Percentiles rank a stretch among this genome's conserved stretches.
Conservation (phyloP, 1,139 yeast species). For the Yamadazyma triangularis region DNA sequence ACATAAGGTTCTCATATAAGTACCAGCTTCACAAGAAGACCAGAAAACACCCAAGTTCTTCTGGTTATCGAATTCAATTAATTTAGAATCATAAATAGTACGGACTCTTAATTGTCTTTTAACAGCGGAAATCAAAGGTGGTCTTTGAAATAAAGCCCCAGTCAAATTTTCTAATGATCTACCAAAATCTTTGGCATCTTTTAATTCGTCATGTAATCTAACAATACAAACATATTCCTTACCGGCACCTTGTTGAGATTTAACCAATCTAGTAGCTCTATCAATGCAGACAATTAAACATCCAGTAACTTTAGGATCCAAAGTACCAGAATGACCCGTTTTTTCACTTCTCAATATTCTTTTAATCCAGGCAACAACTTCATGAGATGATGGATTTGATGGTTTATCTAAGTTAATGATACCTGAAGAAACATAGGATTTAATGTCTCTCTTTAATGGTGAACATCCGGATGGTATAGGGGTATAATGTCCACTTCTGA, state of each 20-base stretch:
- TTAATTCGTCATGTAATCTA: constrained; percentile 88
- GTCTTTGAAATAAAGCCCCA: constrained; percentile 98
- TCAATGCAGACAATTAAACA: constrained; percentile 97
- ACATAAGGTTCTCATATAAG: constrained; percentile 98
- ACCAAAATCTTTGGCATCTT: constrained; percentile 86
- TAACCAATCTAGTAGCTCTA: constrained; percentile 95
- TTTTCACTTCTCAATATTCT: constrained; percentile 92
- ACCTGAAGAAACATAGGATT: constrained; percentile 87
- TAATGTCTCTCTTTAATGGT: constrained; percentile 90
- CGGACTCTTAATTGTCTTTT: constrained; percentile 98
- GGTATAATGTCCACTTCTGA: constrained; percentile 94
- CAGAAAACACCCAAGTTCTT: constrained; percentile 97
- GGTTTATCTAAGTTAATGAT: constrained; percentile 97
- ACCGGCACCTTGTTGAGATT: constrained; percentile 99
- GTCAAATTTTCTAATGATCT: constrained; percentile 90
- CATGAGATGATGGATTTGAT: constrained; percentile 95
- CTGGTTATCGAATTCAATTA: constrained; percentile 94
- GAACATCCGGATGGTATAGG: constrained; percentile 95
- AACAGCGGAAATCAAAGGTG: constrained; percentile 97
- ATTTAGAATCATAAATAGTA: constrained; percentile 93
- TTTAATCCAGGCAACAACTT: constrained; percentile 99
- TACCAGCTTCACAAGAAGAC: constrained; percentile 99
- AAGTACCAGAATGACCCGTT: constrained; percentile 98
- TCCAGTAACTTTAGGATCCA: constrained; percentile 98
- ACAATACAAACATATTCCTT: constrained; percentile 98